These are phyloP conservation scores for Populus alba DNA, from an alignment of 345 rosid genomes.

Conservation along the genomic window DNA sequence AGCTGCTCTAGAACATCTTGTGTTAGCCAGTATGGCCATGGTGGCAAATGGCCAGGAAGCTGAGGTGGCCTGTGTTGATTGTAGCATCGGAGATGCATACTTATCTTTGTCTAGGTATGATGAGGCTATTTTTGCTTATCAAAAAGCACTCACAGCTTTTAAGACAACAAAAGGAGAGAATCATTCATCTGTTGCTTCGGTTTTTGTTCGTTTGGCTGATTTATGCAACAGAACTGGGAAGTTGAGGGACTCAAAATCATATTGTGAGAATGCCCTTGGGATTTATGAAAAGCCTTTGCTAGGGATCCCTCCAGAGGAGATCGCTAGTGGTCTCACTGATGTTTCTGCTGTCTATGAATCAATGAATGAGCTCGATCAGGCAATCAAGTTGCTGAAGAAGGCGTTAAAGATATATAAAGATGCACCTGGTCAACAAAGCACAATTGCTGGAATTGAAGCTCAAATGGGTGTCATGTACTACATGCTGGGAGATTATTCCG, in stretches of 20 bases:
- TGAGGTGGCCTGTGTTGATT: conserved; percentile 83
- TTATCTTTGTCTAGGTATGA: conserved; percentile 78
- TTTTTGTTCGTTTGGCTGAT: conserved; percentile 82
- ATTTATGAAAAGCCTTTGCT: conserved; percentile 60
- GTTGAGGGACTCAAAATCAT: conserved; percentile 69
- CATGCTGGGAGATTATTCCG: conserved; percentile 72
- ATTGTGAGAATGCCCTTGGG: conserved; percentile 76
- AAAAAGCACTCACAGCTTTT: conserved; percentile 74
- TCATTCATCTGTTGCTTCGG: conserved; percentile 76
- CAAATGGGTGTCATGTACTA: conserved; percentile 88
- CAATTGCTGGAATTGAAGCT: conserved; percentile 85
- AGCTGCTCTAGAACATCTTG: conserved; percentile 88
- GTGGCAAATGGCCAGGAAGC: conserved; percentile 58
- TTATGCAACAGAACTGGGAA: conserved; percentile 77
- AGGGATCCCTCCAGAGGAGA: conserved; percentile 66
- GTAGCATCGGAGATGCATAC: conserved; percentile 90
- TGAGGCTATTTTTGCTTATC: conserved; percentile 82
- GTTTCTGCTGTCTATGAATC: conserved; percentile 84
- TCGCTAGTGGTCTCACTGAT: conserved; percentile 81
- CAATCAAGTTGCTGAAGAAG: conserved; percentile 61
- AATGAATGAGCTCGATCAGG: conserved; percentile 66
- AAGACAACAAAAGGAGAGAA: conserved; percentile 76
- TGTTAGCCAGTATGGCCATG: conserved; percentile 92
- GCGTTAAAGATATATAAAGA: conserved; percentile 59
- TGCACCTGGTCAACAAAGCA: conserved; percentile 72